Percentiles rank a stretch among this genome's conserved stretches.
Evolutionary conservation across 306 rosid genomes (phyloP).

Genomic region (Vigna mungo): DNA sequence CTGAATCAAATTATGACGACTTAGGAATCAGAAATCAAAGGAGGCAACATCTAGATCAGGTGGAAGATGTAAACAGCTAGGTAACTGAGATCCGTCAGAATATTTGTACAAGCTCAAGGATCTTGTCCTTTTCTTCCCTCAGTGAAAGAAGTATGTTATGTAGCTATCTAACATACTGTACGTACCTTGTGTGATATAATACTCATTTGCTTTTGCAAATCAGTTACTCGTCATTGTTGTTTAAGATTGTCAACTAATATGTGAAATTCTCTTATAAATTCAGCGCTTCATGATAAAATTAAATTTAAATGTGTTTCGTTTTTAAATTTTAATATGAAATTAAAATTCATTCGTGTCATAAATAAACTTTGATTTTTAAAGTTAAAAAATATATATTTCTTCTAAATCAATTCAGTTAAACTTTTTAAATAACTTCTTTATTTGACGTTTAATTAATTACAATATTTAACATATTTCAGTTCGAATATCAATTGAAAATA

Average conservation of each 20-base stretch:
- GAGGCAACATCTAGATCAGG: constrained; percentile 53
- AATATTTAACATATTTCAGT: too few relatives aligned
- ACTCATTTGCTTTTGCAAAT: constrained; percentile 32
- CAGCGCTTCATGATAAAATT: neutral
- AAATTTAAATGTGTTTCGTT: too few relatives aligned
- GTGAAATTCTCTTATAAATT: neutral
- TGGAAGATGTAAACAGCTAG: constrained; percentile 49
- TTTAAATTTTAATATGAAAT: too few relatives aligned
- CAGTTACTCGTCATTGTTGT: constrained; percentile 8
- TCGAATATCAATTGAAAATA: too few relatives aligned
- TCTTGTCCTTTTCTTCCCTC: constrained; percentile 66
- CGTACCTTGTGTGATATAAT: constrained; percentile 32
- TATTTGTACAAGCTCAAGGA: constrained; percentile 54
- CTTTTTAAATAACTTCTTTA: too few relatives aligned
- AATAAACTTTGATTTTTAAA: too few relatives aligned
- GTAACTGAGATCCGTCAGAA: constrained; percentile 31
- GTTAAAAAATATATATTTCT: too few relatives aligned
- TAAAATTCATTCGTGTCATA: too few relatives aligned
- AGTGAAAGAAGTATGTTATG: constrained; percentile 55
- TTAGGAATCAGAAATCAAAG: constrained; percentile 58
- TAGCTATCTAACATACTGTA: constrained; percentile 31
- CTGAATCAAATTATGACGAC: constrained; percentile 69
- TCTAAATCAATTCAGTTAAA: too few relatives aligned
- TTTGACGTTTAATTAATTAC: too few relatives aligned
- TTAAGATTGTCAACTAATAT: neutral